Evolutionary conservation across 148 eudicot genomes (phyloP), one percentile per base, ranked within the genome.

Genomic region (Fagopyrum tataricum): DNA sequence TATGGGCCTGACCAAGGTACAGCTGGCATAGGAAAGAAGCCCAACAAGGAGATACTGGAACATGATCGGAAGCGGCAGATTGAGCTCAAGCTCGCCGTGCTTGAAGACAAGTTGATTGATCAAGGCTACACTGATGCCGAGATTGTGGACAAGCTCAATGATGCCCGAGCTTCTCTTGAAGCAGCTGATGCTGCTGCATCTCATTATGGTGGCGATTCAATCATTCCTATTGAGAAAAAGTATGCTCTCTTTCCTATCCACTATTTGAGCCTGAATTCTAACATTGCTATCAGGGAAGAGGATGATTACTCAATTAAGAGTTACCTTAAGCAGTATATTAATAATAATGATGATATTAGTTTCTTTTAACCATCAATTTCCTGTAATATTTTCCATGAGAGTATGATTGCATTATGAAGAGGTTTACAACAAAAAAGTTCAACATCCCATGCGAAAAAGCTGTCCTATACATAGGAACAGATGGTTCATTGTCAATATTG

Each of bases 21-120:
- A 10, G 95, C 81, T 3, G 98, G 97, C 2, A 71, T 91, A 13
- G 51, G 78, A 39, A 86, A 85, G 76, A 88, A 86, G 73, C 81
- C 97, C 13, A 91, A 91, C 53, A 82, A 82, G 73, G 97, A 91
- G 13, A 91, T 95, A 12, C 75, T 95, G 10, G 98, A 95, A 76
- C 98, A 95, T 48, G 98, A 95, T 58, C 97, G 98, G 2, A 95
- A 91, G 85, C 83, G 98, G 71, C 97, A 90, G 81, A 87, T 91
- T n/a, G 83, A 95, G 86, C 89, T 95, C 61, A 91, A 91, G 87
- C 86, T 95, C 31, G 84, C 82, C 13, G 79, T 88, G 7, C 86
- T 95, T 14, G 93, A 91, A 59, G 98, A 95, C 72, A 87, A 88
- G 81, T 81, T 95, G 15, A 70, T 47, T 20, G 89, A 95, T 71